Evolutionary conservation across 257 asterid genomes (phyloP).

Genomic region (Nicotiana tabacum): DNA sequence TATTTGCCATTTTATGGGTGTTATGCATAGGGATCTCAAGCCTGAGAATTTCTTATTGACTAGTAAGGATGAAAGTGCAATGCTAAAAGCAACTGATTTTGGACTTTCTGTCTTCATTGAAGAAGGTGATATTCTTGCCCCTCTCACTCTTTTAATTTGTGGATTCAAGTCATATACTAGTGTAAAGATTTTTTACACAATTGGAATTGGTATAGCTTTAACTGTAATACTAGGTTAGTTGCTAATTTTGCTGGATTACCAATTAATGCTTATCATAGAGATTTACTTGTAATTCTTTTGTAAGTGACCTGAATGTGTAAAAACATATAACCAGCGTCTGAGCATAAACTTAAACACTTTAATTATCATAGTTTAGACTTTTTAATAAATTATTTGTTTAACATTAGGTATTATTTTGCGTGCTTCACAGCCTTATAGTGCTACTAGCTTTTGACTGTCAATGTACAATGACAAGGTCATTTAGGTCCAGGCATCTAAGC

Average conservation of each 20-base stretch:
- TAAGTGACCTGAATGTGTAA: neutral
- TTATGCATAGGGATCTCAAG: conserved; percentile 89
- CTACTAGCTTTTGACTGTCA: neutral
- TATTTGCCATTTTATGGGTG: conserved; percentile 87
- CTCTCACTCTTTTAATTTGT: neutral
- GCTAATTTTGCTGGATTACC: neutral
- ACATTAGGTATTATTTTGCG: neutral
- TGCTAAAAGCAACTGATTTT: conserved; percentile 76
- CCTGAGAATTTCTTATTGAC: conserved; percentile 87
- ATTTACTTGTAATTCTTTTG: neutral
- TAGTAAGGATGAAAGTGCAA: conserved; percentile 60
- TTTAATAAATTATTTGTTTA: neutral
- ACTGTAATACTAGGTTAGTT: neutral
- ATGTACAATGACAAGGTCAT: neutral
- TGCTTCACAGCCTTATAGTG: neutral
- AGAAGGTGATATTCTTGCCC: conserved; percentile 46
- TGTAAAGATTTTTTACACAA: neutral
- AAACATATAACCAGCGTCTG: no score
- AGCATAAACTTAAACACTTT: neutral
- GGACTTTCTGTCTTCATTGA: conserved; percentile 87
- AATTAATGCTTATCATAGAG: neutral
- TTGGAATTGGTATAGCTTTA: neutral
- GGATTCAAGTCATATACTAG: neutral
- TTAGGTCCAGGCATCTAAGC: neutral
- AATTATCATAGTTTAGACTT: neutral